Evolutionary conservation across 805 yeast species (phyloP).

Genomic region (Kluyveromyces siamensis): DNA sequence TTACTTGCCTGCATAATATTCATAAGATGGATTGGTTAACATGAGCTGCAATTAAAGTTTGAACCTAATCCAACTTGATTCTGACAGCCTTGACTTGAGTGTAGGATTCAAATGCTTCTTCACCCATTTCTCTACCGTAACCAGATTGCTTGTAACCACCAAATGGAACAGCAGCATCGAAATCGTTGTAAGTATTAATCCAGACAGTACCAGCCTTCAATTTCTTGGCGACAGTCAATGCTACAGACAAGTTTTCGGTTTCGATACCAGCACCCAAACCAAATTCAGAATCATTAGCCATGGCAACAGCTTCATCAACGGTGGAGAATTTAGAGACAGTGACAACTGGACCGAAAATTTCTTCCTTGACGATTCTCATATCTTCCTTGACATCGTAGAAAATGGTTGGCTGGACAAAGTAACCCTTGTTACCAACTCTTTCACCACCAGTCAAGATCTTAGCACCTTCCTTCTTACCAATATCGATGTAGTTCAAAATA

Average conservation of each 20-base stretch:
- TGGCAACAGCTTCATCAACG: constrained; percentile 53
- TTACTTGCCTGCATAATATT: background rate
- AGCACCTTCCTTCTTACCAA: constrained; percentile 63
- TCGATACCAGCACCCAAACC: constrained; percentile 81
- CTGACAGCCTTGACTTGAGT: constrained; percentile 71
- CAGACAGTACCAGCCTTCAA: constrained; percentile 71
- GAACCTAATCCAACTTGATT: constrained; percentile 29
- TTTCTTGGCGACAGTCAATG: constrained; percentile 53
- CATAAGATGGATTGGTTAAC: too few relatives aligned
- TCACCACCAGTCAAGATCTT: constrained; percentile 64
- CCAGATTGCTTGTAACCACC: constrained; percentile 79
- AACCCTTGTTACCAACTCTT: constrained; percentile 56
- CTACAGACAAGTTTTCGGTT: constrained; percentile 53
- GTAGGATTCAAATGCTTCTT: constrained; percentile 66
- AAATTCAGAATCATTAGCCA: constrained; percentile 63
- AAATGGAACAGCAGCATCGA: constrained; percentile 67
- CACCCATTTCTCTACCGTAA: constrained; percentile 82
- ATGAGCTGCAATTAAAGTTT: background rate
- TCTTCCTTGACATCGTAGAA: constrained; percentile 58
- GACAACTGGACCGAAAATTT: constrained; percentile 76
- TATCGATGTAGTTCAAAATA: constrained; percentile 55
- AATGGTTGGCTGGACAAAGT: constrained; percentile 63
- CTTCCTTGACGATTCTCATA: constrained; percentile 59
- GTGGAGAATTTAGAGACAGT: constrained; percentile 60
- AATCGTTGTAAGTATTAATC: constrained; percentile 74